These are phyloP conservation scores for Lolium perenne DNA, from an alignment of 176 grass and related monocot genomes.

Conservation along the genomic window DNA sequence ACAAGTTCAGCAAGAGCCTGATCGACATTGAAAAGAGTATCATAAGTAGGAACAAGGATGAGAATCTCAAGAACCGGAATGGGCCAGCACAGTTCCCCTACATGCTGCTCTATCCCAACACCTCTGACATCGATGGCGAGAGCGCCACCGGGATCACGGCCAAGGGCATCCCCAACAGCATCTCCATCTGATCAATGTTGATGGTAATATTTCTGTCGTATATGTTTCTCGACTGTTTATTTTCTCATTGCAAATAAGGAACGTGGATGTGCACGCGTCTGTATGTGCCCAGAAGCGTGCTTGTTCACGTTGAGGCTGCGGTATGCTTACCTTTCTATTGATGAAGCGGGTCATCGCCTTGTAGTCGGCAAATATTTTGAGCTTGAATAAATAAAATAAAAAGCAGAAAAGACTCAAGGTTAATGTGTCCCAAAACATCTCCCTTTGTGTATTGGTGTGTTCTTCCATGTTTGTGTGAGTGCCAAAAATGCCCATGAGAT, in stretches of 20 bases:
- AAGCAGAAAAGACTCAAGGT: not conserved
- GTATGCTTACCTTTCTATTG: not conserved
- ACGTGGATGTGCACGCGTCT: not conserved
- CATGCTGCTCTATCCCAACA: conserved; percentile 56
- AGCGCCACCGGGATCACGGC: conserved; percentile 22
- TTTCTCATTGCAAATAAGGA: not conserved
- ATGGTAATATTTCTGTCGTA: not conserved
- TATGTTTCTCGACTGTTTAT: not conserved
- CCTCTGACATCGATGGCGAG: conserved; percentile 15
- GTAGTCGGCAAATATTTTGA: not conserved
- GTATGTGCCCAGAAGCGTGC: not conserved
- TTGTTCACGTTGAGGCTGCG: not conserved
- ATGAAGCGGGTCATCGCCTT: not conserved
- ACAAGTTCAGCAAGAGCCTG: conserved; percentile 6
- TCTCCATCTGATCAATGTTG: conserved; percentile 42
- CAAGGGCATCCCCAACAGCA: conserved; percentile 59
- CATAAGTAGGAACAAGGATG: too few relatives aligned
- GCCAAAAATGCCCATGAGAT: too few relatives aligned
- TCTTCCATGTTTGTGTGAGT: not conserved
- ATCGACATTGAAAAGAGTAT: too few relatives aligned
- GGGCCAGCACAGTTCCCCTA: conserved; percentile 52
- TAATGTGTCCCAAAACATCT: not conserved
- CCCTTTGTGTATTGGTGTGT: not conserved
- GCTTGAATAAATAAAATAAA: not conserved
- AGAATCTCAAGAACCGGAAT: conserved; percentile 42